Evolutionary conservation across 129 eudicot genomes (phyloP).

Genomic region (Flaveria robusta): DNA sequence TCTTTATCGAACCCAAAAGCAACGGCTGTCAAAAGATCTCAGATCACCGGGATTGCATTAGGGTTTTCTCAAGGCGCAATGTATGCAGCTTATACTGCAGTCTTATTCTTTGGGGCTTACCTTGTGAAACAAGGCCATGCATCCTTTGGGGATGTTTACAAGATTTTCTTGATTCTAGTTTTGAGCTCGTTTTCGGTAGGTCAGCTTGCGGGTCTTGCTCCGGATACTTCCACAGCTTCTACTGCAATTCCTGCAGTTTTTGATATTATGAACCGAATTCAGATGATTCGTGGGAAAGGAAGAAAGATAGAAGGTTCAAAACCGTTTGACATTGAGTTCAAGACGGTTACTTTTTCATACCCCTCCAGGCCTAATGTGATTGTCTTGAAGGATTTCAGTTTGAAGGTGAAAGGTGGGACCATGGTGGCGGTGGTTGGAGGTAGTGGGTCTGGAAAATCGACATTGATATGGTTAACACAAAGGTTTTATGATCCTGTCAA

Average conservation of each 20-base stretch:
- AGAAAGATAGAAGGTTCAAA: constrained; percentile 54
- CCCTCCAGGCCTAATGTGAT: constrained; percentile 69
- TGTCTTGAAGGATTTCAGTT: constrained; percentile 60
- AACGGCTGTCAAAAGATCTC: constrained; percentile 56
- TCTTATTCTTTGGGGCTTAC: constrained; percentile 69
- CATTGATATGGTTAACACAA: constrained; percentile 74
- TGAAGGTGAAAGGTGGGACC: constrained; percentile 67
- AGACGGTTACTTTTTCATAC: constrained; percentile 63
- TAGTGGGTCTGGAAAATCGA: constrained; percentile 84
- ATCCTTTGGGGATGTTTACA: constrained; percentile 64
- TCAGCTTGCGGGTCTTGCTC: constrained; percentile 88
- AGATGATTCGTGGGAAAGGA: constrained; percentile 51
- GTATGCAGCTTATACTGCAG: constrained; percentile 72
- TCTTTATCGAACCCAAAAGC: constrained; percentile 57
- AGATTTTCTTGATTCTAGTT: constrained; percentile 80
- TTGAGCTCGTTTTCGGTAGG: constrained; percentile 87
- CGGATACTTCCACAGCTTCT: constrained; percentile 70
- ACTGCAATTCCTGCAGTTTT: constrained; percentile 63
- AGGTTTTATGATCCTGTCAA: constrained; percentile 78
- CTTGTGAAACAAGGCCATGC: constrained; percentile 54
- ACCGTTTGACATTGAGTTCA: constrained; percentile 62
- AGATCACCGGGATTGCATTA: constrained; percentile 64
- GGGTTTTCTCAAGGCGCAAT: constrained; percentile 84
- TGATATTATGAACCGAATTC: constrained; percentile 48
- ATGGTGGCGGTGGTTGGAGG: constrained; percentile 89